These are phyloP conservation scores for Hygrophorus russula DNA, from an alignment of 768 basidiomycete species.

Conservation along the genomic window DNA sequence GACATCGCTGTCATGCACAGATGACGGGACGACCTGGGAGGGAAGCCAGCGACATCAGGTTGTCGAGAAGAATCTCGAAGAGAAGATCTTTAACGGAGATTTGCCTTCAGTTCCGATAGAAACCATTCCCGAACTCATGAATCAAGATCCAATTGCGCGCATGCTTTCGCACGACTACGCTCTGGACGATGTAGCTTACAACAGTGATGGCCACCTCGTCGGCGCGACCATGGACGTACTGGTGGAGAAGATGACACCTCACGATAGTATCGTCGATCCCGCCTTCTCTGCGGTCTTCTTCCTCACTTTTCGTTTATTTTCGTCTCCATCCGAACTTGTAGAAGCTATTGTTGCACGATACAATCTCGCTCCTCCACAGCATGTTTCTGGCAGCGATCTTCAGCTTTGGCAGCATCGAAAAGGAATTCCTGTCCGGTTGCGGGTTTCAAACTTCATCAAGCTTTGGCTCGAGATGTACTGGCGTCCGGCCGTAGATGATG, in stretches of 20 bases:
- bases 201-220: constrained; percentile 79
- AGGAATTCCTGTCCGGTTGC: constrained; percentile 79
- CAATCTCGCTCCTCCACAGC: constrained; percentile 58
- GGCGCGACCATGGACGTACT: constrained; percentile 83
- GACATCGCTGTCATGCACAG: constrained; percentile 35
- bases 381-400: constrained; percentile 46
- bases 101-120: constrained; percentile 39
- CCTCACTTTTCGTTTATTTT: constrained; percentile 89
- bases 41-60: constrained; percentile 28
- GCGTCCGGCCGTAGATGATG: constrained; percentile 64
- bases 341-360: constrained; percentile 74
- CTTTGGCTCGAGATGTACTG: constrained; percentile 90
- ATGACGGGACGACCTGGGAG: constrained; percentile 51
- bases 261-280: constrained; percentile 82
- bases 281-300: constrained; percentile 87
- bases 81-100: constrained; percentile 43
- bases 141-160: constrained; percentile 37
- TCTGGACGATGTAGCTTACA: constrained; percentile 79
- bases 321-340: constrained; percentile 65
- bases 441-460: constrained; percentile 90
- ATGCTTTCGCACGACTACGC: constrained; percentile 70
- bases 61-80: constrained; percentile 29
- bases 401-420: constrained; percentile 80
- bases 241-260: constrained; percentile 96
- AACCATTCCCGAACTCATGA: constrained; percentile 22